Evolutionary conservation across 2,329 filamentous ascomycete species (phyloP).

Genomic region (Madurella mycetomatis): DNA sequence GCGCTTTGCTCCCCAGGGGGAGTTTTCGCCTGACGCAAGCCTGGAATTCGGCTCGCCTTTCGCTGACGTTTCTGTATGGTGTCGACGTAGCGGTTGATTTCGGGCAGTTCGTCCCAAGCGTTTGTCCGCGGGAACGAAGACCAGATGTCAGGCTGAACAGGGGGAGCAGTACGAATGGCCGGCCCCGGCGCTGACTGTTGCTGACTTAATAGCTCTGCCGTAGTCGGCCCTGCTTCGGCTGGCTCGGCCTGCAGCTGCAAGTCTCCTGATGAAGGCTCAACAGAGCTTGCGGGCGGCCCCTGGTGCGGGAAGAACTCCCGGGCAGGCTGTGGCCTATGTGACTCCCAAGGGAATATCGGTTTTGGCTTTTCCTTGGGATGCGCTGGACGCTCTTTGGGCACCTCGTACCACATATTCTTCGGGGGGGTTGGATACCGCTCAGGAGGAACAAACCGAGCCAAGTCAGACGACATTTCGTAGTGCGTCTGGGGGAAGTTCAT

Average conservation of each 20-base stretch:
- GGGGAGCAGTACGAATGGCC: slow-evolving; percentile 43
- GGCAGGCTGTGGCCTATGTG: slow-evolving; percentile 55
- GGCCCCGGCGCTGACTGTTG: slow-evolving; percentile 39
- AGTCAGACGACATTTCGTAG: slow-evolving; percentile 80
- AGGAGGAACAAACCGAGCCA: slow-evolving; percentile 71
- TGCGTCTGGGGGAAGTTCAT: slow-evolving; percentile 71
- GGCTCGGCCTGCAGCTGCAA: slow-evolving; percentile 17
- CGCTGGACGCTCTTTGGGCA: slow-evolving; percentile 62
- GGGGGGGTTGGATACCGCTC: slow-evolving; percentile 75
- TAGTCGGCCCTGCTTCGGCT: slow-evolving; percentile 35
- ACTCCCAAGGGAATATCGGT: slow-evolving; percentile 90
- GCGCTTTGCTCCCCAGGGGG: slow-evolving; percentile 2
- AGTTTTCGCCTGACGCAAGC: slow-evolving; percentile 13
- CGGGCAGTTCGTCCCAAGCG: slow-evolving; percentile 88
- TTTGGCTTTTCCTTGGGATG: slow-evolving; percentile 51
- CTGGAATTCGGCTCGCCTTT: slow-evolving; percentile 30
- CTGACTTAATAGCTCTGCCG: slow-evolving; percentile 37
- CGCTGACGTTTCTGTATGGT: slow-evolving; percentile 60
- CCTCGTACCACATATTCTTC: slow-evolving; percentile 81
- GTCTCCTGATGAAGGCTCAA: slow-evolving; percentile 24
- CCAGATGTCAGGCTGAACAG: slow-evolving; percentile 59
- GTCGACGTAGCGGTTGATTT: slow-evolving; percentile 84
- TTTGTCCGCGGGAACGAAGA: slow-evolving; percentile 71
- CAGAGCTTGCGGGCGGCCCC: slow-evolving; percentile 35
- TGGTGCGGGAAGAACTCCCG: slow-evolving; percentile 58